Evolutionary conservation across 179 eudicot species (phyloP).

Genomic region (Beta corolliflora): DNA sequence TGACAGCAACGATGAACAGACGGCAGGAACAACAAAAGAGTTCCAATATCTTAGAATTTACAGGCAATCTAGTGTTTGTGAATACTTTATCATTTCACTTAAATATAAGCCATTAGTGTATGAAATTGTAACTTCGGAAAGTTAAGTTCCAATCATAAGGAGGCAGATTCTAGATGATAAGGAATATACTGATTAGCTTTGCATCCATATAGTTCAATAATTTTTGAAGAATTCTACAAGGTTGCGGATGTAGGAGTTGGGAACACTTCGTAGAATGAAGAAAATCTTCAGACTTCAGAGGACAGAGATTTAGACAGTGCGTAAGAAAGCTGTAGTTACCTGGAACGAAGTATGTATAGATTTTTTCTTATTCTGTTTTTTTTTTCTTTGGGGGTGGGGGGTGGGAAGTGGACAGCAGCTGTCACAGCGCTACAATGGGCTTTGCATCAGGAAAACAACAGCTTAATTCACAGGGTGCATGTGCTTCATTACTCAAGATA

Average conservation of each 20-base stretch:
- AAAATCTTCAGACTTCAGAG: too few species aligned
- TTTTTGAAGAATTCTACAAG: background rate
- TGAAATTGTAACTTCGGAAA: background rate
- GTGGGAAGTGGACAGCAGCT: background rate
- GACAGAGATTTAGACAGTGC: too few species aligned
- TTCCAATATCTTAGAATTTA: too few species aligned
- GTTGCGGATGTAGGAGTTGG: background rate
- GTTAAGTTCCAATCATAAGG: background rate
- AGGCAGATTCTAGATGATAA: background rate
- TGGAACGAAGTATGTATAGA: too few species aligned
- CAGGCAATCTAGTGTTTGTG: too few species aligned
- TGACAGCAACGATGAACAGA: too few species aligned
- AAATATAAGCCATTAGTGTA: too few species aligned
- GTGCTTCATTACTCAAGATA: too few species aligned
- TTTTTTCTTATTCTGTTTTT: too few species aligned
- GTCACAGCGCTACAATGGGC: background rate
- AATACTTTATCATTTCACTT: too few species aligned
- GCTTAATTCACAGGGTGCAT: background rate
- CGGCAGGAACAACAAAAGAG: too few species aligned
- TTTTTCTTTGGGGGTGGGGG: background rate
- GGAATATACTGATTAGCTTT: background rate
- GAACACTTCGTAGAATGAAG: background rate
- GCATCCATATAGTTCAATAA: background rate
- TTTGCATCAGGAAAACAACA: background rate
- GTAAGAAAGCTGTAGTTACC: too few species aligned